Evolutionary conservation across 352 stramenopile genomes (phyloP), one percentile per base, ranked within the genome.

Genomic region (Phytopythium vexans): DNA sequence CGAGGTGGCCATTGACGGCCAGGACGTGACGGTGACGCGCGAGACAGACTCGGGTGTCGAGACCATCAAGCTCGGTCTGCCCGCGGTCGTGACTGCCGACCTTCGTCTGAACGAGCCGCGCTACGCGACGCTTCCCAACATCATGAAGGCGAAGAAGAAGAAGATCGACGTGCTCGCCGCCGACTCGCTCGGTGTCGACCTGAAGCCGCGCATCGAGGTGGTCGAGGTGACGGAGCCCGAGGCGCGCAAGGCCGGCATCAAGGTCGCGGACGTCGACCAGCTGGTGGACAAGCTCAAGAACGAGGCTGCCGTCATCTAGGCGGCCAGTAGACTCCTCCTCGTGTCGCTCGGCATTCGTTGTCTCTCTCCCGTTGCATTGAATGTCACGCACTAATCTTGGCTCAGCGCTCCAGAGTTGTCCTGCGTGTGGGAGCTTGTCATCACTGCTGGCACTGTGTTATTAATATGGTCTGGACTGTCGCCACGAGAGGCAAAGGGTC

Each of bases 61-160:
- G 68, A 91, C 82, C 39, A 53, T 98, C 45, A 77, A 92, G 63
- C 54, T 97, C 14, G 58, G 57, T 3, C 71, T 98, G 36, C 97
- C 97, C 4, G 95, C 96, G 6, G 96, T 99, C 7, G 77, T 99
- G 41, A 99, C 97, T 4, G 97, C 96, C 32, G 97, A 99, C 72
- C 73, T 99, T 49, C 92, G 97, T 35, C 83, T 99, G 38, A 99
- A 99, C 74, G 95, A 98, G 58, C 97, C 97, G 37, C 93, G 97
- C 11, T 99, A 99, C 76, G 95, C 97, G 14, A 99, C 96, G 50
- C 77, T 99, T 51, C 97, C 97, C 37, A 99, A 99, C 77, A 99
- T 99, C 66, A 99, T 99, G 96, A 99, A 99, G 82, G 88, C 88
- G 34, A 96, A 96, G 80, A 96, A 96, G 72, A 96, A 96, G 69